Evolutionary conservation across 352 stramenopile genomes (phyloP), one percentile per base, ranked within the genome.

Genomic region (Globisporangium spiculum): DNA sequence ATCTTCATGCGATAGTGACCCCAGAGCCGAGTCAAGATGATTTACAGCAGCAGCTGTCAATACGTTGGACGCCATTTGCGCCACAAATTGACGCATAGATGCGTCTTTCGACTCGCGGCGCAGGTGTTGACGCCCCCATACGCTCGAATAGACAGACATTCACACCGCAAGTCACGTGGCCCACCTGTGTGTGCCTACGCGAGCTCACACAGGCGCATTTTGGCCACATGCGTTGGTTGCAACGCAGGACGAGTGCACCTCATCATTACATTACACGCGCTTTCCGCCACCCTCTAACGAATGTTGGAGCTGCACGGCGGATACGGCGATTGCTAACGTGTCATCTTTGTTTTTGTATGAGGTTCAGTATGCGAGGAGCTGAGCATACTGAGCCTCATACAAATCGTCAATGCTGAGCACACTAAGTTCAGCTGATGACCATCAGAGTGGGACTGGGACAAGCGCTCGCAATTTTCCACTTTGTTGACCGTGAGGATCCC

Each of bases 221-320:
- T 16, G 22, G 50, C 22, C 50, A 27, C 48, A 26, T 3, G 9
- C 50, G 27, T 18, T 32, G 20, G 18, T 61, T 48, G 55, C 38
- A 24, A 16, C 16, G 6, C 53, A 24, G 14, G 46, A 10, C 55
- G 18, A 9, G 7, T 26, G 18, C 10, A 16, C 7, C 46, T 27
- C 18, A 26, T 26, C 18, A 26, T 26, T 54, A 61, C 30, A 46
- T 26, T 54, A 61, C 30, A 46, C 32, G 38, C 55, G 55, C 20
- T 24, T 34, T 34, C 26, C 22, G 53, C 32, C 54, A 60, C 54
- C 27, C 30, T 46, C 55, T 27, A 46, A 61, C 8, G 55, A 61
- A 48, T 22, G 27, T 44, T 27, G 20, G 16, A 9, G 55, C 9
- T 46, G 55, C 3, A 48, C 41, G 1, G 4, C 36, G 36, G 16